Evolutionary conservation across 1,139 yeast genomes (phyloP), one percentile per base, ranked within the genome.

Genomic region (Pichia sp.): DNA sequence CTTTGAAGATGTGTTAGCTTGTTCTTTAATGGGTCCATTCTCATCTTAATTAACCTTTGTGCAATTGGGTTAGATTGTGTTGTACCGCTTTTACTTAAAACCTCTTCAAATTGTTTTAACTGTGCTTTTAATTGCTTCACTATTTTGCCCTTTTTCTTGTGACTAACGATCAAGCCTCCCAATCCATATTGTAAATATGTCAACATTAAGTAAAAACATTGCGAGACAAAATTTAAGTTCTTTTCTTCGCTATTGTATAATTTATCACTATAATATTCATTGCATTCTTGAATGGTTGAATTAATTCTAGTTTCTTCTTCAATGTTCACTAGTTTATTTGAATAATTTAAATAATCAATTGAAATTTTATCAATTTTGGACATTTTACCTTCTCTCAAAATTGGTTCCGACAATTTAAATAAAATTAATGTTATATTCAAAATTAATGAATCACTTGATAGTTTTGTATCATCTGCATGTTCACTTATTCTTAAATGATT

Each of bases 401-500:
- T 90, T 24, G 98, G 98, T 59, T 82, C 79, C 41, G 95, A 82
- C 51, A 94, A 75, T 60, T 76, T 79, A 49, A 85, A 74, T 52
- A 90, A 68, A 1, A 90, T 70, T 47, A 80, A 63, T 0, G 92
- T 72, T 23, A 88, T 74, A 63, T 90, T 92, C 49, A 82, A 72
- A 86, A 89, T 85, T 53, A 92, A 75, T 0, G 90, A 92, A 68
- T 90, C 90, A 8, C 88, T 73, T 1, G 95, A 80, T 45, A 86
- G 70, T 48, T 79, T 76, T 20, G 73, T 69, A 9, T 78, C 76
- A 58, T 85, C 83, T 4, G 92, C 85, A 64, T 86, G 95, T 56
- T 86, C 81, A 43, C 97, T 97, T 57, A 86, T 77, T 66, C 97
- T 79, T 59, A 87, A 76, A 66, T 90, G 97, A 63, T 90, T 89